These are phyloP conservation scores for Alternaria sp. DNA, from an alignment of 2,329 filamentous ascomycete species.

Conservation along the genomic window DNA sequence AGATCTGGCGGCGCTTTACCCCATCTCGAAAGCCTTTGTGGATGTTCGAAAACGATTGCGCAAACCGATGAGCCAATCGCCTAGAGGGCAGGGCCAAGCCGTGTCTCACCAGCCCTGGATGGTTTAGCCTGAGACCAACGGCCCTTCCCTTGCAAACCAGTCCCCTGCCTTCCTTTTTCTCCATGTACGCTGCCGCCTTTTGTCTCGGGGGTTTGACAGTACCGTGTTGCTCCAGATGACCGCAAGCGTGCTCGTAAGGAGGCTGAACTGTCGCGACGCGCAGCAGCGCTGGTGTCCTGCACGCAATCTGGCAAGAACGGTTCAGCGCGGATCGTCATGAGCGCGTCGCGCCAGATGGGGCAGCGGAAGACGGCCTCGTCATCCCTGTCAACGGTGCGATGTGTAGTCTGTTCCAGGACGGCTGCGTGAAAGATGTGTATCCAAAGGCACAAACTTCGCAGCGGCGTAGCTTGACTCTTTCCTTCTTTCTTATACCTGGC, in stretches of 20 bases:
- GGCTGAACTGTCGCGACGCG: background rate
- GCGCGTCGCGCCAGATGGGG: constrained; percentile 18
- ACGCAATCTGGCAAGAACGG: constrained; percentile 11
- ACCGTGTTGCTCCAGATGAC: background rate
- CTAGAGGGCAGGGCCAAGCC: constrained; percentile 3
- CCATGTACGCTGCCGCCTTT: constrained; percentile 4
- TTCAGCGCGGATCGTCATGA: constrained; percentile 14
- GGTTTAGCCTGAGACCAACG: constrained; percentile 14
- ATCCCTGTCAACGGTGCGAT: constrained; percentile 19
- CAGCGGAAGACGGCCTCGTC: constrained; percentile 15
- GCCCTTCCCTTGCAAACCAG: constrained; percentile 15
- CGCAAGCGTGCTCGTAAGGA: background rate
- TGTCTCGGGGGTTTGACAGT: constrained; percentile 1
- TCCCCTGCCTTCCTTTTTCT: constrained; percentile 4
- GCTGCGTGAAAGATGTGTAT: constrained; percentile 5
- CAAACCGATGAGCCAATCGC: constrained; percentile 16
- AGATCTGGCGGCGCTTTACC: constrained; percentile 17
- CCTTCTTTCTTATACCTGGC: constrained; percentile 7
- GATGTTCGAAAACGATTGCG: constrained; percentile 18
- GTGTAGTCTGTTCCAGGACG: constrained; percentile 9
- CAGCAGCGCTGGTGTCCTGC: background rate
- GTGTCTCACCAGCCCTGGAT: constrained; percentile 14
- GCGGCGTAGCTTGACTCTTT: constrained; percentile 4
- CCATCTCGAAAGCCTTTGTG: constrained; percentile 16
- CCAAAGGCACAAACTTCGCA: constrained; percentile 7